Evolutionary conservation across 2,329 filamentous ascomycete species (phyloP), one percentile per base, ranked within the genome.

Genomic region (Fusarium odoratissimum): DNA sequence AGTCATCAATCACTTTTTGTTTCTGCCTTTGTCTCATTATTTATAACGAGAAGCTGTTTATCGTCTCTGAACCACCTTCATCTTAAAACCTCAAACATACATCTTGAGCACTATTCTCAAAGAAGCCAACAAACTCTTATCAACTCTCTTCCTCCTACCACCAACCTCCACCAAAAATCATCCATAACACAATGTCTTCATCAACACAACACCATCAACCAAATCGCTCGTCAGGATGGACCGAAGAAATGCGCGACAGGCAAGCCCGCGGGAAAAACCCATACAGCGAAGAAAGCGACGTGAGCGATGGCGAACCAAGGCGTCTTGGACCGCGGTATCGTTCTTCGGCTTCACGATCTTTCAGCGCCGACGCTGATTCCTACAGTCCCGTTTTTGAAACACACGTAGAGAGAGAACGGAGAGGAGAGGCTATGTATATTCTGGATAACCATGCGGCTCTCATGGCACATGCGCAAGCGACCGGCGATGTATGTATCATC

Each of bases 231-330:
- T 54, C 72, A 62, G 71, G 73, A 57, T 87, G 88, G 78, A 88
- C 86, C 1, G 72, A 82, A 25, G 79, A 83, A 65, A 88, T 88
- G 86, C 86, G 87, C 75, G 88, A 91, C 77, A 84, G 84, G 10
- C 89, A 91, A 78, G 87, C 89, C 8, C 83, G 89, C 44, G 88
- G 89, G 57, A 89, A 89, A 75, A 84, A 90, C 68, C 86, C 87
- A 2, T 88, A 88, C 75, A 64, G 52, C 62, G 78, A 74, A n/a
- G 67, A 65, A 21, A 65, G 56, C 63, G 73, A 78, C 13, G 71
- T 74, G 28, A 76, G 75, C 58, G 75, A 75, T 17, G 40, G 56
- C 17, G 77, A 74, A 17, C 60, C 44, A 40, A 58, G 75, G 68
- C 67, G 51, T 48, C 70, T 72, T 21, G 75, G 72, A 33, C 40